A percentile compares a stretch with the other conserved stretches of the same genome.
Conservation (phyloP, 208 protist species). For the Strigomonas galati region DNA sequence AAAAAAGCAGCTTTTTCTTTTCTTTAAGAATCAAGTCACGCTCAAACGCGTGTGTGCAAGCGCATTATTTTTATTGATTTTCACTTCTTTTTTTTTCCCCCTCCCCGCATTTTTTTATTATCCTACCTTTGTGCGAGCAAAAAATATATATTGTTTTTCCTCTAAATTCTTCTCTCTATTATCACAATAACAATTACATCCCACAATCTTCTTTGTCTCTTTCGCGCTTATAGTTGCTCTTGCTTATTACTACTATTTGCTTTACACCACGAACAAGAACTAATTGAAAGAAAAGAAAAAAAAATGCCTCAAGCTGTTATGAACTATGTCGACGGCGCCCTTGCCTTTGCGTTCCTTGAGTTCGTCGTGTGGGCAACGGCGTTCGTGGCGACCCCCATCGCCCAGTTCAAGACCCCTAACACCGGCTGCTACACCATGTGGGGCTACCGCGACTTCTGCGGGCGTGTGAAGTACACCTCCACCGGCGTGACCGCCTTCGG, state of each 20-base stretch:
- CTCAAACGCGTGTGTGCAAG: background rate
- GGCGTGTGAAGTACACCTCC: conserved; percentile 16
- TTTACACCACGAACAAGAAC: too few relatives aligned
- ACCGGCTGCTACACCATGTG: conserved; percentile 27
- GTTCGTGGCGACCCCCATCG: conserved; percentile 19
- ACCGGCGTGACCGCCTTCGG: conserved; percentile 21
- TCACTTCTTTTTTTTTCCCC: background rate
- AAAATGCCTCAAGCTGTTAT: too few relatives aligned
- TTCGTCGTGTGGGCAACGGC: conserved; percentile 18
- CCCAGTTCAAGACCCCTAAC: conserved; percentile 12
- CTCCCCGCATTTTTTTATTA: conserved; percentile 6
- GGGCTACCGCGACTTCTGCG: conserved; percentile 21
- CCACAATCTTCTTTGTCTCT: too few relatives aligned
- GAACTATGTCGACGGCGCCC: conserved; percentile 16
- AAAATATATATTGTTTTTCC: conserved; percentile 9
- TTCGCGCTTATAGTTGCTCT: too few relatives aligned
- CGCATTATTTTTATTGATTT: background rate
- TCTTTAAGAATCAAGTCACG: conserved; percentile 15
- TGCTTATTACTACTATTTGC: too few relatives aligned
- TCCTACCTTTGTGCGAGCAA: conserved; percentile 4
- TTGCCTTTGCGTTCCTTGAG: conserved; percentile 20
- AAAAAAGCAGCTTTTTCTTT: conserved; percentile 11
- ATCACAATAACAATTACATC: conserved; percentile 5
- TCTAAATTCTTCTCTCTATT: conserved; percentile 20
- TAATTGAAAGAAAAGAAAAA: too few relatives aligned